Evolutionary conservation across 352 stramenopile species (phyloP).

Genomic region (Phytopythium aichiense): DNA sequence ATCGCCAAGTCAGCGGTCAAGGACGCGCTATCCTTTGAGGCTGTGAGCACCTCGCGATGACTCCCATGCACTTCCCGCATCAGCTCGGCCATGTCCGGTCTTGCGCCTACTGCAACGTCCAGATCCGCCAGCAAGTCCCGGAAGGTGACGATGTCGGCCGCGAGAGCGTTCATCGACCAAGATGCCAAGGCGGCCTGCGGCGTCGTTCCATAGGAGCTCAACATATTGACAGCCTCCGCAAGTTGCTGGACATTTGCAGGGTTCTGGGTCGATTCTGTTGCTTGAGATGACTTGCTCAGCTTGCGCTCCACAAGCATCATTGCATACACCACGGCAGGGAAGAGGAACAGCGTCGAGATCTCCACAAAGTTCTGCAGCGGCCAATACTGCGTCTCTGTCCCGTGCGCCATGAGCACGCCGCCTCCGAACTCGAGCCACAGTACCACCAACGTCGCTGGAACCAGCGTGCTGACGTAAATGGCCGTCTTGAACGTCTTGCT

Average conservation of each 20-base stretch:
- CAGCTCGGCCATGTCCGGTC: conserved; percentile 28
- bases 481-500: conserved; percentile 20
- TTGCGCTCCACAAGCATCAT: conserved; percentile 18
- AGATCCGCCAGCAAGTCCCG: conserved; percentile 26
- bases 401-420: conserved; percentile 23
- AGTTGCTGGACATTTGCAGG: background rate
- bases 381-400: conserved; percentile 37
- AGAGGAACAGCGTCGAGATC: conserved; percentile 28
- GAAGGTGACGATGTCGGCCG: conserved; percentile 16
- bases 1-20: background rate
- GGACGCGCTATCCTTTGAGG: background rate
- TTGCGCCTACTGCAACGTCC: conserved; percentile 18
- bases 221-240: background rate
- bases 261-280: background rate
- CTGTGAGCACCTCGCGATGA: conserved; percentile 4
- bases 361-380: conserved; percentile 46
- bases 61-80: conserved; percentile 21
- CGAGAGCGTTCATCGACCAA: conserved; percentile 5
- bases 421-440: conserved; percentile 35
- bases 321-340: conserved; percentile 21
- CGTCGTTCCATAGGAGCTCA: background rate
- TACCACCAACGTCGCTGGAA: conserved; percentile 18
- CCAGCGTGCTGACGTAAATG: conserved; percentile 25
- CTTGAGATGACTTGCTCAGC: background rate
- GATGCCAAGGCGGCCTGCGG: background rate